These are phyloP conservation scores for Dactylella cylindrospora DNA, from an alignment of 2,329 filamentous ascomycete species.

Conservation along the genomic window DNA sequence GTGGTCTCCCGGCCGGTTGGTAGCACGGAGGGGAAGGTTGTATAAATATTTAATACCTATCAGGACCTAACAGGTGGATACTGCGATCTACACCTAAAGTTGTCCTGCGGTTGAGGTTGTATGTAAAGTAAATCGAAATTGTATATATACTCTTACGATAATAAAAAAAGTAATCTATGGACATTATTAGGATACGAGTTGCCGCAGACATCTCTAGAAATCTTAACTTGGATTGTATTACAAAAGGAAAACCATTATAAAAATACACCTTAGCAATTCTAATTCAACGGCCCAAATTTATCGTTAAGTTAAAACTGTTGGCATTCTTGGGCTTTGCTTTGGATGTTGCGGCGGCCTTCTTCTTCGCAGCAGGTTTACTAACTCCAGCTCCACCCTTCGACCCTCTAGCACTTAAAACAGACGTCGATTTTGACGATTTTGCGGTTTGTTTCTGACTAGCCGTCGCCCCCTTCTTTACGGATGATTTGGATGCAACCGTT, in stretches of 20 bases:
- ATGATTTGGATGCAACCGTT: not conserved
- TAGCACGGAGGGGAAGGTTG: constrained; percentile 77
- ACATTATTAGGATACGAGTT: too few relatives aligned
- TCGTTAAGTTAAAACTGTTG: constrained; percentile 19
- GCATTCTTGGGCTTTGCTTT: not conserved
- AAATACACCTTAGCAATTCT: too few relatives aligned
- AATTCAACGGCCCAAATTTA: constrained; percentile 5
- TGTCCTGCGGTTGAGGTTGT: not conserved
- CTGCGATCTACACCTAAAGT: not conserved
- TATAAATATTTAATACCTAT: constrained; percentile 50
- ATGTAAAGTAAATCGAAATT: not conserved
- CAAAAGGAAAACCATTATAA: too few relatives aligned
- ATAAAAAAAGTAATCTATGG: too few relatives aligned
- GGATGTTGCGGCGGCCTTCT: not conserved
- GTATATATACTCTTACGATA: not conserved
- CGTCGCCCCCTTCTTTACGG: constrained; percentile 1
- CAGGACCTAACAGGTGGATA: not conserved
- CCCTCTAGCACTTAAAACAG: constrained; percentile 6
- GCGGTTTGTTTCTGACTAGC: constrained; percentile 3
- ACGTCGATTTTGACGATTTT: not conserved
- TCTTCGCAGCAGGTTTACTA: constrained; percentile 9
- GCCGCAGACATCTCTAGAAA: too few relatives aligned
- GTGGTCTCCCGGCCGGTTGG: constrained; percentile 86
- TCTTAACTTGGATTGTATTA: too few relatives aligned
- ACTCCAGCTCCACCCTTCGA: constrained; percentile 12